Base-by-base conservation (phyloP, 176 grass and related monocot species). In the Bonia amplexicaulis region DNA sequence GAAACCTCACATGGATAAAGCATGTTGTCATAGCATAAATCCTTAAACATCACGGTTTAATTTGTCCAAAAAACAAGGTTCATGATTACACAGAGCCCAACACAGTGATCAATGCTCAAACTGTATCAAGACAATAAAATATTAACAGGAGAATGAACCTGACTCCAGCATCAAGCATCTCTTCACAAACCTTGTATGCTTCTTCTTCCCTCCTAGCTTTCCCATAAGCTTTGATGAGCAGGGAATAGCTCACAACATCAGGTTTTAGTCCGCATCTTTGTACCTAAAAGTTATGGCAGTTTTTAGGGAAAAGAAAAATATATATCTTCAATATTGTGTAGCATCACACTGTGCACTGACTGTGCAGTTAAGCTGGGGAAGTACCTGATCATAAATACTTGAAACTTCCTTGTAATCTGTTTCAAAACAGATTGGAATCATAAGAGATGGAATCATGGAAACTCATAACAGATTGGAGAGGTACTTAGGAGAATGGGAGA, bases 81-180 rank as follows among this genome's bases (percentile, higher is more conserved):
- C 11, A 11, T 29, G 13, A 76, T 77, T 88, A 46, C 74, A 66
- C 22, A 29, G 51, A 88, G 23, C 7, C 7, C 6, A 19, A 49
- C 5, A 45, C 6, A 62, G 39, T 48, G 15, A 53, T 58, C 15
- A 58, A 80, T 22, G 41, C 6, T 78, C 49, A 82, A 72, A 64
- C 31, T 65, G 35, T 55, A 44, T 47, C 49, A 55, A 66, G 46
- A 45, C 46, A 65, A 42, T 53, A 66, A 66, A 39, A 27, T 37
- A 59, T 7, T 78, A 40, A 78, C 31, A 83, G 59, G 23, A 89
- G 88, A 90, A 39, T 13, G 25, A 84, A 98, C 96, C 93, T 98
- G 89, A 98, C 84, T 94, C 88, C 85, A 84, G 96, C 96, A 93
- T 98, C 96, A 87, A 98, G 96, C 93, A 98, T 98, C 86, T 98